phyloP scores from a whole-genome alignment of 2,329 filamentous ascomycete genomes.

The Myriosclerotinia duriaeana region DNA sequence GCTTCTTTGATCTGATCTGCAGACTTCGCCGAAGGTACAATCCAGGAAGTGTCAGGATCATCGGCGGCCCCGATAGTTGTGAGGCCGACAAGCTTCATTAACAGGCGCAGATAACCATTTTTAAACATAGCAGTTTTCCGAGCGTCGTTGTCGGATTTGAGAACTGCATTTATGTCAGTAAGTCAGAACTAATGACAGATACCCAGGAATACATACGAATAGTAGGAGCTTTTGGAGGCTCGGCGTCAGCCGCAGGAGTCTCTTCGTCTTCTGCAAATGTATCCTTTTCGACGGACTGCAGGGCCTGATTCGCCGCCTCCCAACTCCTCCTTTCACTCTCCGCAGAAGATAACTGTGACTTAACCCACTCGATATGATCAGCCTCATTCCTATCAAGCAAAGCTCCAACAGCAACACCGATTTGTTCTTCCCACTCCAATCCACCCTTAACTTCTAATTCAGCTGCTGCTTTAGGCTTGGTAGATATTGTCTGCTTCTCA shows the following conservation, averaged over 20 bases:
- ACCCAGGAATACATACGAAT: constrained; percentile 50
- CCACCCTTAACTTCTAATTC: constrained; percentile 79
- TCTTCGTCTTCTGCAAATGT: constrained; percentile 41
- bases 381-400: constrained; percentile 77
- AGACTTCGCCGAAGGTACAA: constrained; percentile 65
- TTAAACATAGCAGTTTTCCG: constrained; percentile 78
- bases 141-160: constrained; percentile 58
- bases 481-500: constrained; percentile 70
- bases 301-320: constrained; percentile 68
- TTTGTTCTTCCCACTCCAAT: constrained; percentile 61
- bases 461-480: constrained; percentile 68
- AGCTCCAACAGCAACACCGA: constrained; percentile 76
- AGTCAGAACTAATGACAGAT: neutral
- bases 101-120: constrained; percentile 80
- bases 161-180: constrained; percentile 34
- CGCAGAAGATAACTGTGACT: constrained; percentile 65
- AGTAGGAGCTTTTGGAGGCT: constrained; percentile 47
- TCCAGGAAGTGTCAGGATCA: constrained; percentile 76
- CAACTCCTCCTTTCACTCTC: constrained; percentile 73
- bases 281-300: constrained; percentile 48
- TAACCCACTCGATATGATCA: constrained; percentile 79
- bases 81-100: constrained; percentile 76
- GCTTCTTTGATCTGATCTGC: constrained; percentile 66
- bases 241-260: constrained; percentile 36
- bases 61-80: constrained; percentile 57